phyloP scores from a whole-genome alignment of 2,329 filamentous ascomycete genomes.

The Fusarium succisae region DNA sequence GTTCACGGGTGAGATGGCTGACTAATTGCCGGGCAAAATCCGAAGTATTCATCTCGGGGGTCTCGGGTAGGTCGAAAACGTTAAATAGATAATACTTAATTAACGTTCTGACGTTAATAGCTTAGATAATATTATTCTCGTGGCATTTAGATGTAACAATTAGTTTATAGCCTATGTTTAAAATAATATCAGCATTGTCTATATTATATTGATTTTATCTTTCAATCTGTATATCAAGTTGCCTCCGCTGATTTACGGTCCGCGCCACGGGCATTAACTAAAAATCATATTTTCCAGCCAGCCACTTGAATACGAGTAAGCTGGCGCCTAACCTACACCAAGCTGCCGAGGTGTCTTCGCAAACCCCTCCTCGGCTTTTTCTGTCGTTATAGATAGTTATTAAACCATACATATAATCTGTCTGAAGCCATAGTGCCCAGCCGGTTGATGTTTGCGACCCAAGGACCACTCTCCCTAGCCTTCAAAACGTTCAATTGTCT shows the following conservation, averaged over 20 bases:
- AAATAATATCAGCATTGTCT: accelerated
- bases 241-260: too few relatives aligned
- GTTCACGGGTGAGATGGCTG: not conserved
- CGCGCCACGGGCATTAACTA: too few relatives aligned
- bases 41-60: accelerated
- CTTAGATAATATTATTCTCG: too few relatives aligned
- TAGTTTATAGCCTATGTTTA: not conserved
- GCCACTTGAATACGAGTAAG: too few relatives aligned
- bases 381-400: not conserved
- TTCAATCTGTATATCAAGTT: too few relatives aligned
- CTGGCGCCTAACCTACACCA: not conserved
- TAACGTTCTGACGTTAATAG: accelerated
- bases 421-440: not conserved
- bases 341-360: not conserved
- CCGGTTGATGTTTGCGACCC: accelerated
- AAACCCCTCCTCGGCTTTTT: not conserved
- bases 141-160: accelerated
- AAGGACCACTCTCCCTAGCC: not conserved
- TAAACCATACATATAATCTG: accelerated
- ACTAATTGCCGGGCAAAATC: not conserved
- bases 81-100: not conserved
- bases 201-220: too few relatives aligned
- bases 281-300: too few relatives aligned
- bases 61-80: not conserved
- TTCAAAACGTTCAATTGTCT: accelerated